phyloP scores from a whole-genome alignment of 345 rosid genomes.

The Aquilaria sinensis region DNA sequence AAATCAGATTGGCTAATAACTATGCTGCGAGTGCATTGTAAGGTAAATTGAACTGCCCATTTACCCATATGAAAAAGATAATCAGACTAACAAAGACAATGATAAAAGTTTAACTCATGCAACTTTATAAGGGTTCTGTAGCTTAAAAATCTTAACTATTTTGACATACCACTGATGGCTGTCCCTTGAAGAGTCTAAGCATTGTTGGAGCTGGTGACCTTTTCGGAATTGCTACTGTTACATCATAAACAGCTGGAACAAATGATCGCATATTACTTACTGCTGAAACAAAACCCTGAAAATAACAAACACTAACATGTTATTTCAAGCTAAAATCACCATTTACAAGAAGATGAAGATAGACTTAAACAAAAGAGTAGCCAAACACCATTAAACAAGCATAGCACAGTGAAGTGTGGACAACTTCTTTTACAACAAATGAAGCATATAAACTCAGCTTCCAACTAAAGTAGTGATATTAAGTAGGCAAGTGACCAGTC shows the following conservation, averaged over 20 bases:
- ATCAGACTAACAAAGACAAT: too few species aligned
- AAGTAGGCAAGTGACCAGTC: too few species aligned
- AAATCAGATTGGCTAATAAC: too few species aligned
- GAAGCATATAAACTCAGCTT: too few species aligned
- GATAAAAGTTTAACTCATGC: too few species aligned
- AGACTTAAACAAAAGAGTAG: background rate
- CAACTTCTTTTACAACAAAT: too few species aligned
- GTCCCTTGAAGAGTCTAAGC: slow-evolving; percentile 75
- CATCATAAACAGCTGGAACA: slow-evolving; percentile 93
- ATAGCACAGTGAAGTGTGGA: too few species aligned
- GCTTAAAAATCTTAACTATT: slow-evolving; percentile 9
- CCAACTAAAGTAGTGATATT: too few species aligned
- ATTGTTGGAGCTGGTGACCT: slow-evolving; percentile 75
- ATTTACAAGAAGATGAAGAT: background rate
- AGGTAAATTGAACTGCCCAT: too few species aligned
- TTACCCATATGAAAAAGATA: too few species aligned
- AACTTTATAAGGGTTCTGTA: too few species aligned
- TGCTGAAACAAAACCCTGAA: slow-evolving; percentile 95
- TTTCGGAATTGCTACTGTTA: slow-evolving; percentile 75
- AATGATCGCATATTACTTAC: slow-evolving; percentile 88
- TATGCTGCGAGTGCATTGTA: too few species aligned
- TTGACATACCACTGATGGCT: slow-evolving; percentile 78
- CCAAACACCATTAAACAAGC: background rate
- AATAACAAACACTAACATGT: slow-evolving; percentile 13
- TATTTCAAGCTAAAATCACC: background rate